Base-by-base conservation (phyloP, 768 basidiomycete species). In the Sarcodon aspratus region DNA sequence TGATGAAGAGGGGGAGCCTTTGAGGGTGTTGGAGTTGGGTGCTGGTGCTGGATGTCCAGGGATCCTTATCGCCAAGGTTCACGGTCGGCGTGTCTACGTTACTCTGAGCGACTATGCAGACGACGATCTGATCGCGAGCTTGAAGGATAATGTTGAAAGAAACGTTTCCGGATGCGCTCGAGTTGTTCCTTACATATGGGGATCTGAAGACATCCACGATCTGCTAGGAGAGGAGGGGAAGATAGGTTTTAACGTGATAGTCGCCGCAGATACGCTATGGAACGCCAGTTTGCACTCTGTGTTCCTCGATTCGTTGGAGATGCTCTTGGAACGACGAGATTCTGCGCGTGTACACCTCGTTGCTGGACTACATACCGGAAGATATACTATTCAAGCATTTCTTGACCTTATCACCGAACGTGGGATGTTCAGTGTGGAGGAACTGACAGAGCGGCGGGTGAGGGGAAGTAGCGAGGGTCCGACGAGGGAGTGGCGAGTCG, bases 251-350 rank as follows among this genome's bases (percentile, higher is more conserved):
- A 84, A 89, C 56, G 51, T 85, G 36, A 65, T 89, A 33, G 52
- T 87, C 18, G 83, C 85, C 0, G 80, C 85, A 10, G 87, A 89
- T 57, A 87, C 85, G 32, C 64, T 90, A 1, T 89, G 85, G 87
- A 84, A 87, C 57, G 62, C 80, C 3, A 76, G 78, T 18, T 53
- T 73, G 3, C 85, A 88, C 54, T 52, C 45, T 0, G 53, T 70
- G 9, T 78, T 86, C 47, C 62, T 85, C 35, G 59, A 70, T 6
- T 72, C 81, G 3, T 64, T 89, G 12, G 63, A 63, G 40, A 49
- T 55, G 51, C 75, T 75, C 13, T 68, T 87, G 33, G 66, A 63
- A 45, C 71, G 59, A 46, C 59, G 65, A 9, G 48, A 62, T 1
- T 52, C 65, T 36, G 66, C 85, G 32, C 74, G 82, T 9, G 58